Evolutionary conservation across 2,329 filamentous ascomycete species (phyloP), one percentile per base, ranked within the genome.

Genomic region (Xylariaceae sp.): DNA sequence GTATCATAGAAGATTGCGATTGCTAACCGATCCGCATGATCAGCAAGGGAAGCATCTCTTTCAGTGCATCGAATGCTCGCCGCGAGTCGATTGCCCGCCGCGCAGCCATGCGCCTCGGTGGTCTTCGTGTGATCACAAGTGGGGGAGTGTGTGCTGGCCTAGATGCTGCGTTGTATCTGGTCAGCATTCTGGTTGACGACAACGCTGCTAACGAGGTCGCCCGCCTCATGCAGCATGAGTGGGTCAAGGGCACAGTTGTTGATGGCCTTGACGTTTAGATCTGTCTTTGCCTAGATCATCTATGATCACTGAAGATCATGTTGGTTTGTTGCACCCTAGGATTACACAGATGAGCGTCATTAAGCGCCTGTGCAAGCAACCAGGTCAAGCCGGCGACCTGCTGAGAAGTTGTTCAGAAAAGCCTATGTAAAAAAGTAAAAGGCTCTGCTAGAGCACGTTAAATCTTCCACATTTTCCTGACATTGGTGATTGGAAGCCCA

Each of bases 221-320:
- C 64, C 80, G 85, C 56, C 61, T 80, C 58, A 83, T 94, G 77
- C 87, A 92, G 74, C 88, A 91, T 76, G 82, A 79, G 64, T 95
- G 90, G 90, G 81, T 81, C 68, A 92, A 91, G 83, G 89, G 89
- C 60, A 76, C 88, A 67, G 88, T 90, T 60, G 86, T 92, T 60
- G 87, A 92, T 68, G 87, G 87, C 56, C 83, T 91, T 68, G 89
- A 94, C 72, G 87, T 94, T 69, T 92, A 82, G 58, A 59, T 56
- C 55, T 27, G 22, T 27, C 22, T 27, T 56, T 58, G 58, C 49
- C 53, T 44, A 48, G 40, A 46, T 40, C 40, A 48, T 35, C 44
- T 14, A 27, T 18, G 15, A 14, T 41, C 12, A 4, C 17, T 3
- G 17, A 12, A 11, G 39, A 41, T 18, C 39, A 41, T 41, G 39